Evolutionary conservation across 2,329 filamentous ascomycete species (phyloP).

Genomic region (Sporothrix globosa): DNA sequence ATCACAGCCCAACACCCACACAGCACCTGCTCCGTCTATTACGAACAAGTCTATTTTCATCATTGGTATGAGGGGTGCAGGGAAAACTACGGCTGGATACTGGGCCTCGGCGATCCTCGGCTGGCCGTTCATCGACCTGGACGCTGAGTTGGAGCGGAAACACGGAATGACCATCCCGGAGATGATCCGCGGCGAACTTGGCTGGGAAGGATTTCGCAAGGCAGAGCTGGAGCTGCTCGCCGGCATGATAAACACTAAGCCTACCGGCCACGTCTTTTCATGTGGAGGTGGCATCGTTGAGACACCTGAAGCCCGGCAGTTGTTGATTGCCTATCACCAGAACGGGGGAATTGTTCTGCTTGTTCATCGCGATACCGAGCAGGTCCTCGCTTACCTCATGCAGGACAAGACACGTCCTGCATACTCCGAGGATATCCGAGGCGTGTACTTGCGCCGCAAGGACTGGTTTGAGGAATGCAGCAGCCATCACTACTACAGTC

Average conservation of each 20-base stretch:
- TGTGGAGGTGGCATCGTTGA: conserved; percentile 95
- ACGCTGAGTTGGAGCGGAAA: conserved; percentile 78
- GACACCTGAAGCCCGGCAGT: conserved; percentile 73
- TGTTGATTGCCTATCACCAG: conserved; percentile 73
- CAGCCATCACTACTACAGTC: conserved; percentile 91
- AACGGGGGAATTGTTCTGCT: conserved; percentile 81
- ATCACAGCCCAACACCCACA: not conserved
- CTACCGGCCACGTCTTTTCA: conserved; percentile 80
- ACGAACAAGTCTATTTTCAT: conserved; percentile 77
- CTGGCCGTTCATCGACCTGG: conserved; percentile 81
- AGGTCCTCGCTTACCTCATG: conserved; percentile 85
- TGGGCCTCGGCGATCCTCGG: conserved; percentile 79
- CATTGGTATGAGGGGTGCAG: conserved; percentile 95
- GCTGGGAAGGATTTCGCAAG: conserved; percentile 87
- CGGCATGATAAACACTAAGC: conserved; percentile 72
- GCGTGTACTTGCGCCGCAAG: conserved; percentile 85
- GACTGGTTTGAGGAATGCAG: conserved; percentile 91
- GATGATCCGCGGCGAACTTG: conserved; percentile 69
- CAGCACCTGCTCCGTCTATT: conserved; percentile 37
- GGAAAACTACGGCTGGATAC: conserved; percentile 89
- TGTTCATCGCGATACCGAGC: conserved; percentile 83
- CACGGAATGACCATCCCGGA: conserved; percentile 80
- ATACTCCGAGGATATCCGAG: conserved; percentile 89
- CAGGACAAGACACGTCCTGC: conserved; percentile 89
- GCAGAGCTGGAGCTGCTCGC: conserved; percentile 76